These are phyloP conservation scores for Tuber calosporum DNA, from an alignment of 495 filamentous ascomycete species.

Conservation along the genomic window DNA sequence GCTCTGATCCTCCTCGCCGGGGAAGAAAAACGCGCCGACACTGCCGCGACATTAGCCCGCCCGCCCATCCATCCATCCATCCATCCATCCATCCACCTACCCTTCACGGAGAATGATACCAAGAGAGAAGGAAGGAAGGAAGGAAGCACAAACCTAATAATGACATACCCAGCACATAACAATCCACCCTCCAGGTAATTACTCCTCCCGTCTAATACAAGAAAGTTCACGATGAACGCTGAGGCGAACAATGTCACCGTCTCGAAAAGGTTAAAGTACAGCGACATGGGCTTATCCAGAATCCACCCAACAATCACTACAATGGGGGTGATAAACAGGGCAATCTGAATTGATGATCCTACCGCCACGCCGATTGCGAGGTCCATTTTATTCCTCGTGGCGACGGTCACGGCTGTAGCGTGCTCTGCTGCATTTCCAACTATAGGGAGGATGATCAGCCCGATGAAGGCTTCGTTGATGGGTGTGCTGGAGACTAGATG, in stretches of 20 bases:
- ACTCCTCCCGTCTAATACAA: constrained; percentile 76
- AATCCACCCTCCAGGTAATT: constrained; percentile 86
- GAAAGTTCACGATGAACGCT: constrained; percentile 81
- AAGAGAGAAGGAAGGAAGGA: too few relatives aligned
- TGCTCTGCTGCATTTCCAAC: constrained; percentile 91
- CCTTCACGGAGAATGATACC: too few relatives aligned
- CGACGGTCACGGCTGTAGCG: constrained; percentile 80
- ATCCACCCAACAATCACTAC: constrained; percentile 86
- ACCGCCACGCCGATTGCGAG: constrained; percentile 84
- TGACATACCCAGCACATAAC: constrained; percentile 74
- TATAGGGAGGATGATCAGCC: constrained; percentile 40
- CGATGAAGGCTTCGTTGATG: constrained; percentile 51
- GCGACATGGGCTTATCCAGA: constrained; percentile 70
- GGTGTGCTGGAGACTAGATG: constrained; percentile 54
- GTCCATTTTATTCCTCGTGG: constrained; percentile 95
- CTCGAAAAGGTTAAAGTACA: constrained; percentile 91
- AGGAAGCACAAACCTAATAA: constrained; percentile 46
- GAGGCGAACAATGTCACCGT: constrained; percentile 79
- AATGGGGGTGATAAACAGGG: constrained; percentile 81
- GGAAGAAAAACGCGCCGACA: constrained; percentile 60
- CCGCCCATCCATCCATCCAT: too few relatives aligned
- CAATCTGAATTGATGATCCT: constrained; percentile 80
- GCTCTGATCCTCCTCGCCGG: constrained; percentile 43
- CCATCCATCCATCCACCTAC: too few relatives aligned
- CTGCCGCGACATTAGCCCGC: constrained; percentile 36